These are phyloP conservation scores for Sporothrix humicola DNA, from an alignment of 2,329 filamentous ascomycete species.

Conservation along the genomic window DNA sequence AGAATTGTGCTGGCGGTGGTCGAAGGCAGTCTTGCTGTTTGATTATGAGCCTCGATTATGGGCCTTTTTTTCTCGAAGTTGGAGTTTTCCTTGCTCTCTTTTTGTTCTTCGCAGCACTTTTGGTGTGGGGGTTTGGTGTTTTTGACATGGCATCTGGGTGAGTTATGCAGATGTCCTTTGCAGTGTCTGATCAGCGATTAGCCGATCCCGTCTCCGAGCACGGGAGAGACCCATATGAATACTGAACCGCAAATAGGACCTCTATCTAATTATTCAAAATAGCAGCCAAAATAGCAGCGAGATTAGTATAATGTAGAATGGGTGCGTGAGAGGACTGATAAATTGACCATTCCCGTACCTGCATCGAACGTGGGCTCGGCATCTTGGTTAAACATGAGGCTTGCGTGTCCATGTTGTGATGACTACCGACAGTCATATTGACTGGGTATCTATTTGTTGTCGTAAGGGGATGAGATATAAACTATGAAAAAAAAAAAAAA, in stretches of 20 bases:
- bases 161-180: neutral
- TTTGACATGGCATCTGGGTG: neutral
- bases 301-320: neutral
- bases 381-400: neutral
- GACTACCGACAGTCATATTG: neutral
- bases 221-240: slow-evolving; percentile 18
- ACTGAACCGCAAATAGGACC: slow-evolving; percentile 20
- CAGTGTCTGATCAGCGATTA: slow-evolving; percentile 32
- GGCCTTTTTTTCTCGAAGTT: neutral
- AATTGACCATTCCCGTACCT: neutral
- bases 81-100: neutral
- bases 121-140: neutral
- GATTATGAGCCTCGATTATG: no score
- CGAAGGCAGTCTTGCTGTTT: neutral
- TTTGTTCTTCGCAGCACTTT: neutral
- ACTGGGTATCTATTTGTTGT: neutral
- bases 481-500: no score
- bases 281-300: neutral
- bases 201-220: slow-evolving; percentile 19
- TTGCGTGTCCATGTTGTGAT: neutral
- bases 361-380: neutral
- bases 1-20: neutral
- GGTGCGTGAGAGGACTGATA: no score
- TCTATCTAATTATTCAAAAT: neutral
- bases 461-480: no score